Evolutionary conservation across 768 basidiomycete genomes (phyloP), one percentile per base, ranked within the genome.

Genomic region (Leccinum fibrillosum): DNA sequence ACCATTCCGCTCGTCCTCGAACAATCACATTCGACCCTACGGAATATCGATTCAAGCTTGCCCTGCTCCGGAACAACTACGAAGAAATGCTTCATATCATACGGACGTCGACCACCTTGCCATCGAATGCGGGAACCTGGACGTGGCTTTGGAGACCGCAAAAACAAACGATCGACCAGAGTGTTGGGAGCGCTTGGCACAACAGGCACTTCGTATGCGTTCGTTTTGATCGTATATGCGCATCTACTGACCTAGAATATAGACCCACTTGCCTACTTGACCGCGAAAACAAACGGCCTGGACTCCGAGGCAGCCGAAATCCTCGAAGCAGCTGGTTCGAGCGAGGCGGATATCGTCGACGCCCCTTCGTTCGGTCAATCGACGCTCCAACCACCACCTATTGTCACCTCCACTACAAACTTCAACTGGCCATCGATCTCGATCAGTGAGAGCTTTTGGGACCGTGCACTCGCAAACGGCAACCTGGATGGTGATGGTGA

Each of bases 31-130:
- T 98, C 64, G 97, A 99, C 73, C 97, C 97, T 4, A 98, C 97
- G 3, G 97, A 99, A 72, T 99, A 98, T 74, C 86, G 95, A 32
- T 99, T 99, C 85, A 98, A 99, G 78, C 84, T 99, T 37, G 95
- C 97, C 1, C 78, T 99, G 48, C 82, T 97, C 50, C 87, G 88
- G 60, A 92, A 96, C 71, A 98, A 98, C 69, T 88, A 97, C 65
- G 95, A 98, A 66, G 97, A 99, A 67, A 96, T 98, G 78, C 72
- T 99, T 50, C 90, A 97, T 68, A 97, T 99, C 75, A 98, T 99
- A 74, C 84, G 89, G 59, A 98, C 91, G 3, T 93, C 90, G 35
- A 98, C 93, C 68, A 98, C 72, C 84, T 99, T 55, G 97, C 97
- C 5, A 89, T 99, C 61, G 97, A 98, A 74, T 98, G 97, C 67